These are phyloP conservation scores for Hypoxylon sp. DNA, from an alignment of 2,329 filamentous ascomycete genomes.

Conservation along the genomic window DNA sequence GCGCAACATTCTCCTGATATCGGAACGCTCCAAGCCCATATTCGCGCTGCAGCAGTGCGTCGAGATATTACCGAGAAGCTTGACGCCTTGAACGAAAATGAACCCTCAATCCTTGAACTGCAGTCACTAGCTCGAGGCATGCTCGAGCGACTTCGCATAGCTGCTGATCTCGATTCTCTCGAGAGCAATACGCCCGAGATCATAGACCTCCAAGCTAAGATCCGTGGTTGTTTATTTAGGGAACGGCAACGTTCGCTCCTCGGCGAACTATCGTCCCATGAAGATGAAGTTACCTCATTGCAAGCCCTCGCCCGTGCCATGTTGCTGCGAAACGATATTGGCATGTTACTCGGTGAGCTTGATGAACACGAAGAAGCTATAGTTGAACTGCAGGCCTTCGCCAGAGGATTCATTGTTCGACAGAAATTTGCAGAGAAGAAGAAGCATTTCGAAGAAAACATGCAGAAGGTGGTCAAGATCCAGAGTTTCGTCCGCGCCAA, in stretches of 20 bases:
- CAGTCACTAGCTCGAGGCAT: slow-evolving; percentile 74
- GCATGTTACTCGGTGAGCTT: slow-evolving; percentile 79
- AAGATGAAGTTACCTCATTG: slow-evolving; percentile 74
- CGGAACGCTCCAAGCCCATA: slow-evolving; percentile 63
- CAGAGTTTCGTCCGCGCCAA: slow-evolving; percentile 96
- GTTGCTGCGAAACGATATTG: slow-evolving; percentile 80
- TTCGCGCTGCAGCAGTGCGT: slow-evolving; percentile 68
- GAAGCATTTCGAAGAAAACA: slow-evolving; percentile 92
- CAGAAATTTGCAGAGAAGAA: slow-evolving; percentile 85
- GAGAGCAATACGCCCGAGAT: slow-evolving; percentile 69
- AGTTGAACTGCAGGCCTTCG: slow-evolving; percentile 78
- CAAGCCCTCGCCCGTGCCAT: slow-evolving; percentile 85
- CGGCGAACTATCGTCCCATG: slow-evolving; percentile 76
- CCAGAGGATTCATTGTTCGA: slow-evolving; percentile 80
- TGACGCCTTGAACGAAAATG: slow-evolving; percentile 60
- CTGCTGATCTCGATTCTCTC: slow-evolving; percentile 66
- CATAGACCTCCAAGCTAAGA: slow-evolving; percentile 73
- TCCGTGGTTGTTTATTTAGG: slow-evolving; percentile 75
- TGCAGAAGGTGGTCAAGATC: slow-evolving; percentile 98
- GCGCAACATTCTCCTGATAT: slow-evolving; percentile 59
- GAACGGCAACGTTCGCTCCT: slow-evolving; percentile 73
- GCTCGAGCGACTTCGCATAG: slow-evolving; percentile 66
- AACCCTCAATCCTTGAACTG: slow-evolving; percentile 62
- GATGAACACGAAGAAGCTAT: slow-evolving; percentile 86
- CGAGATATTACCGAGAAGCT: slow-evolving; percentile 63